Conservation (phyloP, 2,329 filamentous ascomycete species). For the Penicillium sp. region DNA sequence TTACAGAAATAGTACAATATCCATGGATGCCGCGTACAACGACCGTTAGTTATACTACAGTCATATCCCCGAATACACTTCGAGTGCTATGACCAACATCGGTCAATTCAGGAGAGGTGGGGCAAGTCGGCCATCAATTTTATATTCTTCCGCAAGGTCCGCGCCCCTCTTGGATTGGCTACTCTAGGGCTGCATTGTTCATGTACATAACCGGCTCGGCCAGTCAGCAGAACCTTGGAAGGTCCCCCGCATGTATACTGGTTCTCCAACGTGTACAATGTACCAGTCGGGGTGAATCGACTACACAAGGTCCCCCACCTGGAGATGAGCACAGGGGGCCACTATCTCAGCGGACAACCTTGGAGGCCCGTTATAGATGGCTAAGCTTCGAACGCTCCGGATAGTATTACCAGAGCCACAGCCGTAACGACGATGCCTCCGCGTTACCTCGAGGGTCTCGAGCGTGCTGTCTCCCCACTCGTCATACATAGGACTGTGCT, state of each 20-base stretch:
- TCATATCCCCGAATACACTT: conserved; percentile 11
- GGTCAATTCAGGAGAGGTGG: conserved; percentile 29
- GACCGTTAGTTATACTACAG: background rate
- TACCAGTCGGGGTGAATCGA: background rate
- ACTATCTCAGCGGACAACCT: no score
- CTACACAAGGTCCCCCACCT: background rate
- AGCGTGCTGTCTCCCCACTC: conserved; percentile 10
- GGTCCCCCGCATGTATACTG: conserved; percentile 3
- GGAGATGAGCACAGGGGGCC: background rate
- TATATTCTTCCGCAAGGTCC: conserved; percentile 22
- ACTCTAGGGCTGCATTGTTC: background rate
- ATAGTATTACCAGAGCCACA: conserved; percentile 6
- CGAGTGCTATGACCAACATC: conserved; percentile 24
- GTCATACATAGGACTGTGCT: conserved; percentile 14
- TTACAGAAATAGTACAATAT: no score
- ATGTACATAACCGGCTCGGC: conserved; percentile 2
- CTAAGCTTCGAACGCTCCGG: conserved; percentile 15
- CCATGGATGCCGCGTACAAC: background rate
- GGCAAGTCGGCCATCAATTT: conserved; percentile 12
- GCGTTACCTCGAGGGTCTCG: conserved; percentile 17
- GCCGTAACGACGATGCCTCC: background rate
- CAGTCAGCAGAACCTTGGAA: background rate
- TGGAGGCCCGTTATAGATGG: background rate
- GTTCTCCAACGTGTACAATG: background rate
- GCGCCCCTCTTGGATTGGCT: conserved; percentile 11